Evolutionary conservation across 345 rosid species (phyloP), one percentile per base, ranked within the genome.

Genomic region (Salix purpurea): DNA sequence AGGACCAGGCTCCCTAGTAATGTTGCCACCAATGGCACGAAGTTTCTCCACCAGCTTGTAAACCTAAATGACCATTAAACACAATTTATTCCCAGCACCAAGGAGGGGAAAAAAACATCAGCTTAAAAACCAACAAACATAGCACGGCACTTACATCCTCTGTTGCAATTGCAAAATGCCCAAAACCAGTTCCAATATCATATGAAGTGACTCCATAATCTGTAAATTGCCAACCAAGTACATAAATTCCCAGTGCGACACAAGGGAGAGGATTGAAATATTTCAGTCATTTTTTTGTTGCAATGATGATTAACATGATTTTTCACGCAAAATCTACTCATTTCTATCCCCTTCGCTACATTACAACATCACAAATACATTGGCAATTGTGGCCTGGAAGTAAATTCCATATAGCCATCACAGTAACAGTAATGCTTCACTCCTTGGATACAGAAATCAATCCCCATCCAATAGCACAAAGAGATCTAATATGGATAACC

Each of bases 141-240:
- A 60, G 4, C 36, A 56, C 6, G 21, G 1, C 24, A 73, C 90
- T 86, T 77, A 92, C 99, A 92, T 93, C 98, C 80, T 83, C 82
- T 71, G 99, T 91, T 50, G 94, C 86, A 77, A 96, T 92, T 23
- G 91, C 97, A 83, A 96, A 93, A 88, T 96, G 98, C 70, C 98
- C 98, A 74, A 93, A 92, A 15, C 99, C 97, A 83, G 89, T 85
- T 84, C 99, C 99, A 78, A 96, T 92, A 42, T 93, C 99, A 83
- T 96, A 92, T 16, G 97, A 92, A 40, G 85, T 83, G 80, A 87
- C 91, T 73, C 98, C 98, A 80, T 92, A 92, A 85, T 96, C 98
- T 93, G 87, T 32, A 72, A 73, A 78, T 61, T 34, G 37, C 1
- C 40, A 64, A 68, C 19, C 50, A 68, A 39, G 24, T 64, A 24